Conservation (phyloP, 116 monocot species). For the Zostera marina region DNA sequence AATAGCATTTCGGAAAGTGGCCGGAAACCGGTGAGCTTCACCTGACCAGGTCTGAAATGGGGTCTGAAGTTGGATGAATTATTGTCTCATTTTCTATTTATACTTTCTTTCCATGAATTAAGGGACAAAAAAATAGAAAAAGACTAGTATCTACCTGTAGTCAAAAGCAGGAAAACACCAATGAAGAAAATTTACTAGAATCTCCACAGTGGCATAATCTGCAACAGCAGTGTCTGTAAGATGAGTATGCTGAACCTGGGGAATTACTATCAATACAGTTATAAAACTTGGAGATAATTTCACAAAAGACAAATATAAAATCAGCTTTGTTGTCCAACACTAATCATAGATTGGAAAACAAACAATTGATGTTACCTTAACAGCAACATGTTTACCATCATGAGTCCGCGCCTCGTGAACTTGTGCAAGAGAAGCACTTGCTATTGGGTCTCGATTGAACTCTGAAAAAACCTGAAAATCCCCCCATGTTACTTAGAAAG, state of each 20-base stretch:
- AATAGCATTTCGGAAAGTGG: too few species aligned
- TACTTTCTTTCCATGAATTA: not conserved
- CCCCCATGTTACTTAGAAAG: not conserved
- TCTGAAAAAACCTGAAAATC: conserved; percentile 51
- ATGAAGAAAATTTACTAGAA: conserved; percentile 69
- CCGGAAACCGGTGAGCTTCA: too few species aligned
- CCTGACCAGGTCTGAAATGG: too few species aligned
- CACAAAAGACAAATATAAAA: not conserved
- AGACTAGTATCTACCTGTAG: conserved; percentile 43
- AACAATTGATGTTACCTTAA: conserved; percentile 39
- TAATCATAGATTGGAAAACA: not conserved
- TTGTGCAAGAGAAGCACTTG: conserved; percentile 97
- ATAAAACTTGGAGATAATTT: not conserved
- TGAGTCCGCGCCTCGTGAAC: conserved; percentile 78
- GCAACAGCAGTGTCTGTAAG: conserved; percentile 75
- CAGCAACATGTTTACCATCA: conserved; percentile 77
- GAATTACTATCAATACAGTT: conserved; percentile 15
- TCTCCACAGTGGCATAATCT: conserved; percentile 79
- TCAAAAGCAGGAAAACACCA: conserved; percentile 88
- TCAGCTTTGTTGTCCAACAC: too few species aligned
- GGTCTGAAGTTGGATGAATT: not conserved
- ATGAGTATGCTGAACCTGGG: conserved; percentile 80
- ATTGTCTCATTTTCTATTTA: not conserved
- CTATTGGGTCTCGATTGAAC: conserved; percentile 64
- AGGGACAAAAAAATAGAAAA: not conserved